A percentile compares a stretch with the other conserved stretches of the same genome.
Evolutionary conservation across 306 rosid genomes (phyloP).

Genomic region (Corylus heterophylla): DNA sequence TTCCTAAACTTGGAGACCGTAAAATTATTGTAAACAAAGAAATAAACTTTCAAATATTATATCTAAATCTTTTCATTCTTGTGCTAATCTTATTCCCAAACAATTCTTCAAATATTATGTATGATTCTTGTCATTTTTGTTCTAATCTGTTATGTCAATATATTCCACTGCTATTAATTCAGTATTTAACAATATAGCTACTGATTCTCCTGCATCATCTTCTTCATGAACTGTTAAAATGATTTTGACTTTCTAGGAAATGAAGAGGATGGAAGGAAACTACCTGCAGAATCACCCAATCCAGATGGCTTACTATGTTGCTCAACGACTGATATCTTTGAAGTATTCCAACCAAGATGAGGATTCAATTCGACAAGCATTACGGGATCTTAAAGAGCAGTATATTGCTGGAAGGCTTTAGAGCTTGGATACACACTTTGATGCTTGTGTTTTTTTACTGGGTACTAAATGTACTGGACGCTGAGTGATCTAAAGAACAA

Average conservation of each 20-base stretch:
- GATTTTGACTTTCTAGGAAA: constrained; percentile 41
- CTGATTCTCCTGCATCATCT: background rate
- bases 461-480: too few species aligned
- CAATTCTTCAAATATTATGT: too few species aligned
- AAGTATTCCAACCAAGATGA: constrained; percentile 86
- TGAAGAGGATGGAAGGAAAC: constrained; percentile 74
- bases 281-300: constrained; percentile 56
- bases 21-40: too few species aligned
- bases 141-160: too few species aligned
- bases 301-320: constrained; percentile 68
- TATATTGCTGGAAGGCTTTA: constrained; percentile 48
- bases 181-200: background rate
- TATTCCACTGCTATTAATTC: too few species aligned
- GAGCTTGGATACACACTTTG: background rate
- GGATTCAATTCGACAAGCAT: constrained; percentile 71
- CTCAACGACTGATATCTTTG: constrained; percentile 78
- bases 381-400: constrained; percentile 70
- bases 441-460: background rate
- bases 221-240: background rate
- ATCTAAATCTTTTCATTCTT: too few species aligned
- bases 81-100: too few species aligned
- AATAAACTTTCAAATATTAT: too few species aligned
- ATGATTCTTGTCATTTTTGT: too few species aligned
- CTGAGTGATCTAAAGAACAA: too few species aligned
- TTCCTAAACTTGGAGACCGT: too few species aligned